Conservation (phyloP, 2,329 filamentous ascomycete genomes). For the Chaetomiaceae sp. region DNA sequence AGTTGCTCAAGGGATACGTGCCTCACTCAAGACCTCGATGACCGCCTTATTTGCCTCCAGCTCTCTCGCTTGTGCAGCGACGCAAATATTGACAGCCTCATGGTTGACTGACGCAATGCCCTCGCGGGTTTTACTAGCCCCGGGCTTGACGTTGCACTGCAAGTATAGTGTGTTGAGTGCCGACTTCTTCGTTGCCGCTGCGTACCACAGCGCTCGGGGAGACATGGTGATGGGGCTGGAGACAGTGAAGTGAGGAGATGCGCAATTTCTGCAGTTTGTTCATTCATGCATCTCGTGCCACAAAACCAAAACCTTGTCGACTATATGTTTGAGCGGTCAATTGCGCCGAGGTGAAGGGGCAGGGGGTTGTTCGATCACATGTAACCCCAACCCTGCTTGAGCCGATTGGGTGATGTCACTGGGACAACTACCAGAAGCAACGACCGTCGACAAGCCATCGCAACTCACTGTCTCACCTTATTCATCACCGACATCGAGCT, state of each 20-base stretch:
- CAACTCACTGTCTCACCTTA: too few relatives aligned
- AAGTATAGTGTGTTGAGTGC: conserved; percentile 46
- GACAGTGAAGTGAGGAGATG: not conserved
- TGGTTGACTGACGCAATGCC: conserved; percentile 53
- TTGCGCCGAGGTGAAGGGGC: too few relatives aligned
- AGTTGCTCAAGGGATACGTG: conserved; percentile 27
- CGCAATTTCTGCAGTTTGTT: too few relatives aligned
- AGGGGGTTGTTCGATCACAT: too few relatives aligned
- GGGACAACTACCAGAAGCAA: too few relatives aligned
- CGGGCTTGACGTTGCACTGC: conserved; percentile 62
- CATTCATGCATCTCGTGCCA: too few relatives aligned
- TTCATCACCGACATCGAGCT: too few relatives aligned
- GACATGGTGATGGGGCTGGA: conserved; percentile 4
- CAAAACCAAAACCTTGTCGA: too few relatives aligned
- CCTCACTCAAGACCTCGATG: conserved; percentile 54
- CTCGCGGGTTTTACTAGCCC: conserved; percentile 54
- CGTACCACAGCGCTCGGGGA: conserved; percentile 30
- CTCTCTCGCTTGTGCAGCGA: conserved; percentile 58
- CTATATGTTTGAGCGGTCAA: too few relatives aligned
- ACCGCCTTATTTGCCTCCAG: conserved; percentile 66
- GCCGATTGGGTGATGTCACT: too few relatives aligned
- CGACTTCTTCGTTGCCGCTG: conserved; percentile 43
- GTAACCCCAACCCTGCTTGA: too few relatives aligned
- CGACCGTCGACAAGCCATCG: too few relatives aligned
- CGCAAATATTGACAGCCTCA: conserved; percentile 56